Evolutionary conservation across 2,329 filamentous ascomycete species (phyloP).

Genomic region (Graphilbum ipis-grandicollis): DNA sequence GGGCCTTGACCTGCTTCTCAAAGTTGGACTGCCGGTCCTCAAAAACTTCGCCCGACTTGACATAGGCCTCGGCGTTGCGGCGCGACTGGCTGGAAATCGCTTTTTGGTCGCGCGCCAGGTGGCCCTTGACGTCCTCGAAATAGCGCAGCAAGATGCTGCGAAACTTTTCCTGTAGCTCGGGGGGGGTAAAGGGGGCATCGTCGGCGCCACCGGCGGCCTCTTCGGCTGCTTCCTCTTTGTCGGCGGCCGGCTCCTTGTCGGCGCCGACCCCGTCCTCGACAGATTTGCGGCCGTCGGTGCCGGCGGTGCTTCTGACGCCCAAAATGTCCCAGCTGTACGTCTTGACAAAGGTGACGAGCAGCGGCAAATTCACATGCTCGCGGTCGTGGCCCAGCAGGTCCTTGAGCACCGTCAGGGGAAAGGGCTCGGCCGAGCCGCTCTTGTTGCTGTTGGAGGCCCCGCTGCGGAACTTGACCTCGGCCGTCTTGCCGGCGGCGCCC

Average conservation of each 20-base stretch:
- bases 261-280: conserved; percentile 53
- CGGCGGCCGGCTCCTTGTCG: background rate
- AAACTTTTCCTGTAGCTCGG: conserved; percentile 72
- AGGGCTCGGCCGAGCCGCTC: conserved; percentile 64
- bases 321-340: conserved; percentile 91
- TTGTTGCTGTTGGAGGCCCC: conserved; percentile 41
- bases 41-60: conserved; percentile 96
- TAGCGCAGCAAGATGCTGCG: conserved; percentile 72
- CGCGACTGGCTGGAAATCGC: conserved; percentile 71
- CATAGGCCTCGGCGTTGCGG: conserved; percentile 93
- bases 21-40: conserved; percentile 93
- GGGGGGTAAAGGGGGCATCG: conserved; percentile 48
- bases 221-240: conserved; percentile 5
- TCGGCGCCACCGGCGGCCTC: conserved; percentile 10
- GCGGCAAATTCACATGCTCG: conserved; percentile 76
- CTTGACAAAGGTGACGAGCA: conserved; percentile 92
- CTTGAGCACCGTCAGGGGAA: conserved; percentile 93
- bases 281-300: conserved; percentile 64
- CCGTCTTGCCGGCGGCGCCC: conserved; percentile 44
- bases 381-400: conserved; percentile 87
- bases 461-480: conserved; percentile 37
- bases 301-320: conserved; percentile 54
- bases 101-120: conserved; percentile 83
- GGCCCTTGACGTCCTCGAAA: conserved; percentile 80
- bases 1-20: conserved; percentile 80